These are phyloP conservation scores for Phytophthora megakarya DNA, from an alignment of 352 stramenopile genomes.

Conservation along the genomic window DNA sequence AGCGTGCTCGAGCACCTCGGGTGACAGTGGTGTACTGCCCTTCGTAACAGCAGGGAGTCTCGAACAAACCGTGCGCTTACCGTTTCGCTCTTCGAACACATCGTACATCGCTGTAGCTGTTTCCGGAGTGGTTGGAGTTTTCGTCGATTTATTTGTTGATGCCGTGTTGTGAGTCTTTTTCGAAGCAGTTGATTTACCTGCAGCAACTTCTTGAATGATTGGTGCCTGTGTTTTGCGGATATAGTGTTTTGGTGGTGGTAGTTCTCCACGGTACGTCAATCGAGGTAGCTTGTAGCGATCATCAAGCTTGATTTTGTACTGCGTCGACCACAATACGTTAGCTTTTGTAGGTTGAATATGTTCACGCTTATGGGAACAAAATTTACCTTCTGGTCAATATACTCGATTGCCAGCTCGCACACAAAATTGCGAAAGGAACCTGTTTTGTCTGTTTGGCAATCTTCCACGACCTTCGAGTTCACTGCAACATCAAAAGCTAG, in stretches of 20 bases:
- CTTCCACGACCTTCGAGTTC: slow-evolving; percentile 73
- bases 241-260: slow-evolving; percentile 79
- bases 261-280: slow-evolving; percentile 61
- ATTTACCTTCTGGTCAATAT: slow-evolving; percentile 80
- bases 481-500: slow-evolving; percentile 82
- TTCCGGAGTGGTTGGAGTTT: slow-evolving; percentile 16
- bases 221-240: slow-evolving; percentile 74
- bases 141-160: slow-evolving; percentile 1
- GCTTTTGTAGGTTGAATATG: neutral
- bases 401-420: slow-evolving; percentile 80
- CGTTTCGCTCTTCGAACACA: slow-evolving; percentile 45
- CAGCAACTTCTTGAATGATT: slow-evolving; percentile 72
- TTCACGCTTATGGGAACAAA: neutral
- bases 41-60: slow-evolving; percentile 42
- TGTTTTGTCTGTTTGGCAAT: slow-evolving; percentile 67
- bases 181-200: neutral
- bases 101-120: slow-evolving; percentile 41
- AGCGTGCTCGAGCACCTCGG: slow-evolving; percentile 42
- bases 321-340: neutral
- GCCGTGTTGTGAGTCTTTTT: slow-evolving; percentile 22
- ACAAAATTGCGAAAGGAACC: slow-evolving; percentile 84
- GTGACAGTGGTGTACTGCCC: slow-evolving; percentile 48
- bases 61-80: slow-evolving; percentile 30
- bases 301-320: slow-evolving; percentile 84
- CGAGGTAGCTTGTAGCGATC: slow-evolving; percentile 78